Conservation (phyloP, 208 protist genomes). For the Trypanosoma grayi region DNA sequence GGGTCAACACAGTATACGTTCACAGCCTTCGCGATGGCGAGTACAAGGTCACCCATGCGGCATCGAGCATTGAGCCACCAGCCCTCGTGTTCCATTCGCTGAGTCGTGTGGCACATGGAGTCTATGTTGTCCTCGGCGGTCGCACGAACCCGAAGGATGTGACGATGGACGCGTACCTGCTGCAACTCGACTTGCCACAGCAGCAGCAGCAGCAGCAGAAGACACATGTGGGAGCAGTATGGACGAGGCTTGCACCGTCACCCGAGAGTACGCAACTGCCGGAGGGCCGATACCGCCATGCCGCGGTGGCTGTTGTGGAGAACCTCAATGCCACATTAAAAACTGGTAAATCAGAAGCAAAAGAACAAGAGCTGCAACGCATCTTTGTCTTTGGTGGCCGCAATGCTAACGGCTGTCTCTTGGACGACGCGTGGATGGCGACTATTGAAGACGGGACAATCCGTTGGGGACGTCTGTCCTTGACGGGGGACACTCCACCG, state of each 20-base stretch:
- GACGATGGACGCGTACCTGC: slow-evolving; percentile 40
- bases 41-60: slow-evolving; percentile 31
- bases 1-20: slow-evolving; percentile 58
- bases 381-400: slow-evolving; percentile 71
- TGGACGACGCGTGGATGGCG: slow-evolving; percentile 41
- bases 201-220: not conserved
- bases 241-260: slow-evolving; percentile 5
- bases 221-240: slow-evolving; percentile 8
- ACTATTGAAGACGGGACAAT: slow-evolving; percentile 20
- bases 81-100: slow-evolving; percentile 76
- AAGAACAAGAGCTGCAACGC: not conserved
- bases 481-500: slow-evolving; percentile 25
- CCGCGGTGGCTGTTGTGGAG: slow-evolving; percentile 13
- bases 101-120: slow-evolving; percentile 34
- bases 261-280: slow-evolving; percentile 1
- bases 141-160: slow-evolving; percentile 69
- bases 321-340: not conserved
- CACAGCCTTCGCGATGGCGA: slow-evolving; percentile 75
- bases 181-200: slow-evolving; percentile 34
- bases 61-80: slow-evolving; percentile 26
- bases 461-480: slow-evolving; percentile 24
- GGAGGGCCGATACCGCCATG: slow-evolving; percentile 48
- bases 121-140: slow-evolving; percentile 79
- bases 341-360: not conserved
- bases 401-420: slow-evolving; percentile 8